These are phyloP conservation scores for Solanum microdontum DNA, from an alignment of 257 asterid genomes.

Conservation along the genomic window DNA sequence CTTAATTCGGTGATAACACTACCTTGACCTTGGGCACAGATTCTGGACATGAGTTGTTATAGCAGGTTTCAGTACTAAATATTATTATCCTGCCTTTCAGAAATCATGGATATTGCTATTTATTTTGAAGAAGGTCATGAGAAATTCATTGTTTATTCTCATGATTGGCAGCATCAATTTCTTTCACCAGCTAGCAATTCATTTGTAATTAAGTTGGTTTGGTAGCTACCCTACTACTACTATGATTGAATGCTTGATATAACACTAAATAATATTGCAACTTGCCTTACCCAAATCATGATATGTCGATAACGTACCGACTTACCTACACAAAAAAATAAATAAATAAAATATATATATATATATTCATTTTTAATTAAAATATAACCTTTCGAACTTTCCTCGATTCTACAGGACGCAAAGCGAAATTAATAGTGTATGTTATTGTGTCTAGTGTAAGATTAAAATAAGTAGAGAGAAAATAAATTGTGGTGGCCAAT, in stretches of 20 bases:
- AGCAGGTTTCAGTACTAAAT: constrained; percentile 5
- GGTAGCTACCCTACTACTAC: not conserved
- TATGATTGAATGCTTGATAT: constrained; percentile 5
- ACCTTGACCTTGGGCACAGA: not conserved
- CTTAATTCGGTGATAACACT: not conserved
- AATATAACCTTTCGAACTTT: not conserved
- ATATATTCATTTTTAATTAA: not conserved
- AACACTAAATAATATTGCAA: not conserved
- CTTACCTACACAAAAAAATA: not conserved
- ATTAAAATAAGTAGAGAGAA: not conserved
- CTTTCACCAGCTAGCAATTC: not conserved
- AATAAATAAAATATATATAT: too few relatives aligned
- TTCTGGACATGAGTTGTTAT: constrained; percentile 2
- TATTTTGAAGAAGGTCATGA: not conserved
- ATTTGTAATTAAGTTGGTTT: not conserved
- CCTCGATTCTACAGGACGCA: not conserved
- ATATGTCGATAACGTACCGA: not conserved
- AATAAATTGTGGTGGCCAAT: constrained; percentile 1
- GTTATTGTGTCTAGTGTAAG: not conserved
- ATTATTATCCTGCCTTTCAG: constrained; percentile 3
- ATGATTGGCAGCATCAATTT: not conserved
- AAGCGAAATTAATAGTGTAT: not conserved
- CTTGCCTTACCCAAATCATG: constrained; percentile 3
- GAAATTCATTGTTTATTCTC: not conserved
- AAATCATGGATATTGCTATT: not conserved